A percentile compares a stretch with the other conserved stretches of the same genome.
phyloP scores from a whole-genome alignment of 2,329 filamentous ascomycete species.

The Byssoonygena ceratinophila region DNA sequence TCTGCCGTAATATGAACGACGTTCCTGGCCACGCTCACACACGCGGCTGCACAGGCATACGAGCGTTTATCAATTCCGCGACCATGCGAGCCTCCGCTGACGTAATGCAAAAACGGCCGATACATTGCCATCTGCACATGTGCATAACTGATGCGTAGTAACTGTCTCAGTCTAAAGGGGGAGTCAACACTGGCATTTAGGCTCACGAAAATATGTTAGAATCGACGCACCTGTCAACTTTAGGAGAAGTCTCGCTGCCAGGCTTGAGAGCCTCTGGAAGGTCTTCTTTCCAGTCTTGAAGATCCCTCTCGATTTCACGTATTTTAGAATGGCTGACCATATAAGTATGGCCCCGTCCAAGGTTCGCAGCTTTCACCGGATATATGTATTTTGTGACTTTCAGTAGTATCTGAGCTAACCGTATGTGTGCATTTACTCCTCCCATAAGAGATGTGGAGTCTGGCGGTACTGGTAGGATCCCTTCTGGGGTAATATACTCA shows the following conservation, averaged over 20 bases:
- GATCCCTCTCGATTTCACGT: slow-evolving; percentile 52
- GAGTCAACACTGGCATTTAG: slow-evolving; percentile 21
- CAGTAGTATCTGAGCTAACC: slow-evolving; percentile 46
- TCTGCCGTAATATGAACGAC: slow-evolving; percentile 55
- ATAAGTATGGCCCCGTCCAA: slow-evolving; percentile 45
- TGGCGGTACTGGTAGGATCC: slow-evolving; percentile 45
- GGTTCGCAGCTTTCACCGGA: slow-evolving; percentile 45
- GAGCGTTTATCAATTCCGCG: slow-evolving; percentile 50
- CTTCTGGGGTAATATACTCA: slow-evolving; percentile 38
- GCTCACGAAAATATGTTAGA: background rate
- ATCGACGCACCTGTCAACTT: slow-evolving; percentile 60
- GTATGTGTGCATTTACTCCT: slow-evolving; percentile 51
- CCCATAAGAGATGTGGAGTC: slow-evolving; percentile 48
- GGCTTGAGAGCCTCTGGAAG: slow-evolving; percentile 69
- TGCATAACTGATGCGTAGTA: slow-evolving; percentile 53
- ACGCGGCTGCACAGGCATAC: slow-evolving; percentile 55
- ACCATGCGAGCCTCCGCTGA: slow-evolving; percentile 42
- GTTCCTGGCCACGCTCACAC: slow-evolving; percentile 55
- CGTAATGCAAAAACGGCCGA: slow-evolving; percentile 55
- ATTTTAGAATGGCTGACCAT: slow-evolving; percentile 55
- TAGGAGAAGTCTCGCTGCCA: slow-evolving; percentile 61
- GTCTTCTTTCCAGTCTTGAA: slow-evolving; percentile 53
- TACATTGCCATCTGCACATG: slow-evolving; percentile 57
- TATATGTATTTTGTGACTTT: slow-evolving; percentile 57
- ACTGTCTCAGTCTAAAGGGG: slow-evolving; percentile 43